phyloP scores from a whole-genome alignment of 257 asterid species.

The Agastache rugosa region DNA sequence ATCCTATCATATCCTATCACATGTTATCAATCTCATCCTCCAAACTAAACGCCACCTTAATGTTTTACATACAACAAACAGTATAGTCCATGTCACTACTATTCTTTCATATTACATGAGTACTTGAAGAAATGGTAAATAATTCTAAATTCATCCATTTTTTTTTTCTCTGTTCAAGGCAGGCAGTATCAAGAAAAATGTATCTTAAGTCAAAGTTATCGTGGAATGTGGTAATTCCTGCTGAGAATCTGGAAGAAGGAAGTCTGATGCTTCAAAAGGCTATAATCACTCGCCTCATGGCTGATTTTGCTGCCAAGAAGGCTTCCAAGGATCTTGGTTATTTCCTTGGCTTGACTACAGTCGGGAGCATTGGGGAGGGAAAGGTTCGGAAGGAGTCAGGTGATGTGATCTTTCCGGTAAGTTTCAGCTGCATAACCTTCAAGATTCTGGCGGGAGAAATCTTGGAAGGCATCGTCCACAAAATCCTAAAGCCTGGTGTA shows the following conservation, averaged over 20 bases:
- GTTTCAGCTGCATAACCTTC: constrained; percentile 82
- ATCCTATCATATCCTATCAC: too few relatives aligned
- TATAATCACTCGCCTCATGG: constrained; percentile 70
- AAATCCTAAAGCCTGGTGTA: constrained; percentile 74
- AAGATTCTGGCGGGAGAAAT: constrained; percentile 73
- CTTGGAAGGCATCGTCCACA: constrained; percentile 75
- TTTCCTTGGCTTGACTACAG: constrained; percentile 67
- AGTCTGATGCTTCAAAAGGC: constrained; percentile 85
- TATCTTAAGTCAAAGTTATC: constrained; percentile 51
- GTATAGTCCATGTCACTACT: not conserved
- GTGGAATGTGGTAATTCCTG: constrained; percentile 71
- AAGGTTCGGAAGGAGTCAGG: constrained; percentile 74
- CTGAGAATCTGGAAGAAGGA: constrained; percentile 54
- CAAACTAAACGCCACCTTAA: too few relatives aligned
- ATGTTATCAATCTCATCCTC: too few relatives aligned
- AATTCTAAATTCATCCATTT: not conserved
- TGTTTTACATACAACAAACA: not conserved
- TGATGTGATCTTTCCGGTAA: constrained; percentile 81
- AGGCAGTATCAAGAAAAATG: constrained; percentile 42
- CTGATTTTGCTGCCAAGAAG: constrained; percentile 78
- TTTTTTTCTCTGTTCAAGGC: not conserved
- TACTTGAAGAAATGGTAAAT: not conserved
- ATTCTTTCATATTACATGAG: not conserved
- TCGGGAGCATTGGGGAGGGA: constrained; percentile 73
- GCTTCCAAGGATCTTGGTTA: constrained; percentile 78